Base-by-base conservation (phyloP, 306 rosid species). In the Potentilla sterilis region DNA sequence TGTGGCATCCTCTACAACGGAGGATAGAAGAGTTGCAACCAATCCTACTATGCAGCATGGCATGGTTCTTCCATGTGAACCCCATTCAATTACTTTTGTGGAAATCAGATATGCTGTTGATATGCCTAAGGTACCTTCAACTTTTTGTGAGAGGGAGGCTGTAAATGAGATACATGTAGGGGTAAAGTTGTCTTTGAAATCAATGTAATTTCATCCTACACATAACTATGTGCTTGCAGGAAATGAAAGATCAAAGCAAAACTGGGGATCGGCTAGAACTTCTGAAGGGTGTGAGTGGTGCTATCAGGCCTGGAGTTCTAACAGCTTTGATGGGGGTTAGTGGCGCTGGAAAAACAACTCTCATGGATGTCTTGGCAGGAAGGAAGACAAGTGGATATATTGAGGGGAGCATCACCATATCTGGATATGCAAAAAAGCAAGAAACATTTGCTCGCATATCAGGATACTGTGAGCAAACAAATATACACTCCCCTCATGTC, bases 301-400 rank as follows among this genome's bases (percentile, higher is more conserved):
- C 96, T 37, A 90, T 93, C 75, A 88, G 98, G 80, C 96, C 97
- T 51, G 98, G 98, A 74, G 88, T 93, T 72, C 81, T 93, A 6
- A 93, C 98, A 77, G 98, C 97, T 75, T 88, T 93, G 41, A 93
- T 93, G 98, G 98, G 98, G 24, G 82, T 90, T 55, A 90, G 98
- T 85, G 97, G 98, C 8, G 98, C 98, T 11, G 98, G 98, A 7
- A 93, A 93, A 87, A 93, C 98, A 9, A 93, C 97, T 48, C 84
- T 93, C 64, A 84, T 93, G 90, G 98, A 93, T 44, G 97, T 93
- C 21, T 80, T 93, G 82, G 88, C 96, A 22, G 98, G 98, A 83
- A 78, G 98, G 80, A 93, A 93, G 88, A 90, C 93, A 32, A 74
- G 90, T 51, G 98, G 97, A 67, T 88, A 89, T 79, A 77, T 88